These are phyloP conservation scores for Mucuna pruriens DNA, from an alignment of 306 rosid genomes.

Conservation along the genomic window DNA sequence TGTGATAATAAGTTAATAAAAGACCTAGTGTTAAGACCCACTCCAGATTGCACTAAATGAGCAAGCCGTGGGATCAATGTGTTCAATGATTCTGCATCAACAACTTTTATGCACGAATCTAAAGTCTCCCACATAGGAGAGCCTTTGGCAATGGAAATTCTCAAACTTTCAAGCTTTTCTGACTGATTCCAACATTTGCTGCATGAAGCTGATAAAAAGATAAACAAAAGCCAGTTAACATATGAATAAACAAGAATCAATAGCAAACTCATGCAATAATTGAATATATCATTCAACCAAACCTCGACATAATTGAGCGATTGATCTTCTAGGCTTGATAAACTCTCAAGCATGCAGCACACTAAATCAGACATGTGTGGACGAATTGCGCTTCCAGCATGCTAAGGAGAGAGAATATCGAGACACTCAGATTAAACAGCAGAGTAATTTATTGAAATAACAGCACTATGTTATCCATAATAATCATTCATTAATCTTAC, in stretches of 20 bases:
- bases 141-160: constrained; percentile 95
- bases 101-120: constrained; percentile 84
- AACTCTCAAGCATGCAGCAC: constrained; percentile 98
- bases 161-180: constrained; percentile 89
- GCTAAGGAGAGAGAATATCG: constrained; percentile 54
- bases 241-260: constrained; percentile 20
- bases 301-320: constrained; percentile 95
- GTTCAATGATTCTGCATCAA: constrained; percentile 76
- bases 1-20: not conserved
- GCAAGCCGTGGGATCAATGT: constrained; percentile 86
- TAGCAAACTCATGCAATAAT: constrained; percentile 19
- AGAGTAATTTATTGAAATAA: constrained; percentile 12
- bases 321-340: constrained; percentile 97
- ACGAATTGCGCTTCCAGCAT: constrained; percentile 90
- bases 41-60: constrained; percentile 90
- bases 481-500: not conserved
- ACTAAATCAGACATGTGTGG: constrained; percentile 89
- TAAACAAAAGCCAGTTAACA: constrained; percentile 19
- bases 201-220: constrained; percentile 78
- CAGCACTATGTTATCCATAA: constrained; percentile 13
- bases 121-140: constrained; percentile 99
- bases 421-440: constrained; percentile 10
- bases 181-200: constrained; percentile 84
- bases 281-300: constrained; percentile 40
- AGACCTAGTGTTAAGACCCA: constrained; percentile 97